phyloP scores from a whole-genome alignment of 2,329 filamentous ascomycete genomes.

The Ustulina deusta region DNA sequence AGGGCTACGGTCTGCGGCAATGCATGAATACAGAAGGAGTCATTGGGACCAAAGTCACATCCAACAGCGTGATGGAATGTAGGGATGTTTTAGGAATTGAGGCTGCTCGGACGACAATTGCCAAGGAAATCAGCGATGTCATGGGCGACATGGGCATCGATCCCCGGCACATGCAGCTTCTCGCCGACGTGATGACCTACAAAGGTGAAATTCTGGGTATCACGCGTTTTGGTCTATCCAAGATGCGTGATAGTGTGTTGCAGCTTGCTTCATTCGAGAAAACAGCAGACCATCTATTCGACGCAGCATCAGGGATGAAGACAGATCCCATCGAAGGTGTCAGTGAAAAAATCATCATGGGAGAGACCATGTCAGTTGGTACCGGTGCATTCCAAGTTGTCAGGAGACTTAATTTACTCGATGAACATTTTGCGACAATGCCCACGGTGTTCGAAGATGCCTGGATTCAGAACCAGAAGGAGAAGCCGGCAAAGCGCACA shows the following conservation, averaged over 20 bases:
- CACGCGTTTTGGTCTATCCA: slow-evolving; percentile 93
- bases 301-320: slow-evolving; percentile 92
- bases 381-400: slow-evolving; percentile 95
- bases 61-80: slow-evolving; percentile 93
- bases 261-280: slow-evolving; percentile 98
- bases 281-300: slow-evolving; percentile 96
- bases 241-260: slow-evolving; percentile 94
- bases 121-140: slow-evolving; percentile 85
- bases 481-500: slow-evolving; percentile 32
- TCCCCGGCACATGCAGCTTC: slow-evolving; percentile 95
- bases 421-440: slow-evolving; percentile 67
- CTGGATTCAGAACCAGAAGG: slow-evolving; percentile 59
- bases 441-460: slow-evolving; percentile 78
- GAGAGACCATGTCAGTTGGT: slow-evolving; percentile 90
- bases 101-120: slow-evolving; percentile 89
- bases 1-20: slow-evolving; percentile 89
- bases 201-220: slow-evolving; percentile 97
- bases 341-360: slow-evolving; percentile 97
- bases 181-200: slow-evolving; percentile 99
- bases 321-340: slow-evolving; percentile 93
- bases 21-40: slow-evolving; percentile 97
- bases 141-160: slow-evolving; percentile 98
- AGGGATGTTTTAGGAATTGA: slow-evolving; percentile 92
- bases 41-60: slow-evolving; percentile 77
- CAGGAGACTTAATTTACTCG: slow-evolving; percentile 75